These are phyloP conservation scores for Nitzschia sp. DNA, from an alignment of 108 stramenopile species.

Conservation along the genomic window DNA sequence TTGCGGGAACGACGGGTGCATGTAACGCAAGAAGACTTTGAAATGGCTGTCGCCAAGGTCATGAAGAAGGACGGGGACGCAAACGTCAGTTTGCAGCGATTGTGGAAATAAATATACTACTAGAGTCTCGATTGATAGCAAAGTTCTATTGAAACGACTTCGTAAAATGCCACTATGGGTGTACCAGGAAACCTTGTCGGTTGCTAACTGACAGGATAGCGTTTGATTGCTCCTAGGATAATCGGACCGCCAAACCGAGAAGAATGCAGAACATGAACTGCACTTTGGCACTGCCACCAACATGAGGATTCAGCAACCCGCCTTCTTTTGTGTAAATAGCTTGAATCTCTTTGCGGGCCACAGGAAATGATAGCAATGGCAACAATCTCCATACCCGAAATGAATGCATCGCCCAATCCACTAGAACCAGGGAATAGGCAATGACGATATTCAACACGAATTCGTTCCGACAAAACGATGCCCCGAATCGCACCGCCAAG, in stretches of 20 bases:
- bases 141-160: neutral
- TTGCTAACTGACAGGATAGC: too few species aligned
- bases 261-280: slow-evolving; percentile 84
- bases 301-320: slow-evolving; percentile 69
- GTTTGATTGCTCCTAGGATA: too few species aligned
- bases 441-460: slow-evolving; percentile 49
- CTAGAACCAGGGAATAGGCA: slow-evolving; percentile 15
- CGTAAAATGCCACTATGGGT: neutral
- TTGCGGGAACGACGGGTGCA: slow-evolving; percentile 97
- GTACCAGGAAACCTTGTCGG: too few species aligned
- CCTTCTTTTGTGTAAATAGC: slow-evolving; percentile 79
- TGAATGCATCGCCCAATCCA: slow-evolving; percentile 8
- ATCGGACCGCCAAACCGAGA: slow-evolving; percentile 29
- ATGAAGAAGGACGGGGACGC: slow-evolving; percentile 99
- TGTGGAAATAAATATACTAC: slow-evolving; percentile 92
- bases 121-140: too few species aligned
- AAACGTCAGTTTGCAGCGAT: slow-evolving; percentile 93
- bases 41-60: slow-evolving; percentile 99
- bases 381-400: slow-evolving; percentile 35
- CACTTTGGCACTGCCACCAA: slow-evolving; percentile 79
- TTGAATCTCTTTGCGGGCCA: slow-evolving; percentile 56
- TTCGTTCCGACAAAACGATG: slow-evolving; percentile 59
- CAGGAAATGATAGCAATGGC: slow-evolving; percentile 61
- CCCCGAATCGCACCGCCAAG: slow-evolving; percentile 84
- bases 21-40: slow-evolving; percentile 99